A percentile compares a stretch with the other conserved stretches of the same genome.
These are phyloP conservation scores for Aspergillus amoenus DNA, from an alignment of 2,329 filamentous ascomycete genomes.

Conservation along the genomic window DNA sequence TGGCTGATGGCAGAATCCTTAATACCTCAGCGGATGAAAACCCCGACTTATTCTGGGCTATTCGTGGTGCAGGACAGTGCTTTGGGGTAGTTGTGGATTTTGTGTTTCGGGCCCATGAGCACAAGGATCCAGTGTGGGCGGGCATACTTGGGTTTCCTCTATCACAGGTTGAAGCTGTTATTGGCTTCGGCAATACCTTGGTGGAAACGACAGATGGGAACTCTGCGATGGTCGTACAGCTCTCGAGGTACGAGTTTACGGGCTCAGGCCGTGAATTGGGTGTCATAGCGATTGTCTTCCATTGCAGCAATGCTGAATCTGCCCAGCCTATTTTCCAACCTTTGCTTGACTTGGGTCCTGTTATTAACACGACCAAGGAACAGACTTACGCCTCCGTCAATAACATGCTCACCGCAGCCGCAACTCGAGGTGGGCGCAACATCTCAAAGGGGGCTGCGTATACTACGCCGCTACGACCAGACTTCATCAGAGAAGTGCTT, in stretches of 20 bases:
- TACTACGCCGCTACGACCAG: slow-evolving; percentile 6
- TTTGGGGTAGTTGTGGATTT: slow-evolving; percentile 48
- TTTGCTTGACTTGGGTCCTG: slow-evolving; percentile 1
- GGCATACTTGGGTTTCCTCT: slow-evolving; percentile 28
- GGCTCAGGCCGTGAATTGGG: background rate
- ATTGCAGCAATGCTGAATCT: slow-evolving; percentile 6
- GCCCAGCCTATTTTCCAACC: slow-evolving; percentile 10
- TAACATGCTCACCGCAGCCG: slow-evolving; percentile 5
- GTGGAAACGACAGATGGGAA: slow-evolving; percentile 6
- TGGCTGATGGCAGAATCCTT: slow-evolving; percentile 38
- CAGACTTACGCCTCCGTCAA: slow-evolving; percentile 13
- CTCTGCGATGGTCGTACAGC: slow-evolving; percentile 10
- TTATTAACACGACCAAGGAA: slow-evolving; percentile 1
- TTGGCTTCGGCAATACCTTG: slow-evolving; percentile 17
- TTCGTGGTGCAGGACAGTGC: slow-evolving; percentile 43
- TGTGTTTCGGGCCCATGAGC: slow-evolving; percentile 29
- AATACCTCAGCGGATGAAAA: slow-evolving; percentile 43
- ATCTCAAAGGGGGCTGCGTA: slow-evolving; percentile 3
- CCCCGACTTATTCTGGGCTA: slow-evolving; percentile 49
- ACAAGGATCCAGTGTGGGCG: slow-evolving; percentile 35
- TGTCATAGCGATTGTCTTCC: slow-evolving; percentile 12
- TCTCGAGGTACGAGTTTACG: background rate
- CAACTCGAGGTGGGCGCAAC: background rate
- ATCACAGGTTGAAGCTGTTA: slow-evolving; percentile 22
- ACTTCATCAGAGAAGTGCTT: background rate